Base-by-base conservation (phyloP, 306 rosid species). In the Gynostemma pentaphyllum region DNA sequence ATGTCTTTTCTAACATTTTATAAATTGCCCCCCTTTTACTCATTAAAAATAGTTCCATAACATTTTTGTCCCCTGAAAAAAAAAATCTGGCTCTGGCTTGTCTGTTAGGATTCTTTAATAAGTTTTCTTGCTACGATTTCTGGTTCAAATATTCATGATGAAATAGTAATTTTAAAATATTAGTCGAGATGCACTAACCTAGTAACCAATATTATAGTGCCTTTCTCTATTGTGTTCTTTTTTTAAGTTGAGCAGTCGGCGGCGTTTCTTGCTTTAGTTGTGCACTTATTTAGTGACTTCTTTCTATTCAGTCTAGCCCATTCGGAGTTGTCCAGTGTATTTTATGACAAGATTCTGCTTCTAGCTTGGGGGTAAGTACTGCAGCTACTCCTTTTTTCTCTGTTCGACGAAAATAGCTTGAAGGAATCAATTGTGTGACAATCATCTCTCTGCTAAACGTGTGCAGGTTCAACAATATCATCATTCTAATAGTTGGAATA, bases 271-370 rank as follows among this genome's bases (percentile, higher is more conserved):
- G 7, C 64, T 27, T 63, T 12, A 28, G 8, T 71, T 34, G 13
- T 11, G 26, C 44, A 44, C 21, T 52, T 5, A 62, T 28, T 15
- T 28, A 5, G 32, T n/a, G 39, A 24, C 19, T 68, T 50, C 56
- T 62, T 57, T 69, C n/a, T 59, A 18, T 76, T 62, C 85, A 85
- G 95, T 69, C 74, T 83, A 39, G 96, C 96, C 15, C 95, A 89
- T 78, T 85, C 95, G 10, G 91, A 89, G 82, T 70, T 89, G 73
- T 83, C 87, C 22, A 89, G 95, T 37, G 91, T 89, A 54, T 86
- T 86, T 72, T 86, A 80, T 32, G 88, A 89, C 70, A 83, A 86
- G 77, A 83, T 89, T 71, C 78, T 89, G 18, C 87, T 76, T 49
- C 75, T 75, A 29, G 80, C 83, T 28, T 75, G 72, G 81, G 80